Percentiles rank a stretch among this genome's conserved stretches.
Evolutionary conservation across 176 grass and related monocot species (phyloP).

Genomic region (Echinochloa phyllopogon): DNA sequence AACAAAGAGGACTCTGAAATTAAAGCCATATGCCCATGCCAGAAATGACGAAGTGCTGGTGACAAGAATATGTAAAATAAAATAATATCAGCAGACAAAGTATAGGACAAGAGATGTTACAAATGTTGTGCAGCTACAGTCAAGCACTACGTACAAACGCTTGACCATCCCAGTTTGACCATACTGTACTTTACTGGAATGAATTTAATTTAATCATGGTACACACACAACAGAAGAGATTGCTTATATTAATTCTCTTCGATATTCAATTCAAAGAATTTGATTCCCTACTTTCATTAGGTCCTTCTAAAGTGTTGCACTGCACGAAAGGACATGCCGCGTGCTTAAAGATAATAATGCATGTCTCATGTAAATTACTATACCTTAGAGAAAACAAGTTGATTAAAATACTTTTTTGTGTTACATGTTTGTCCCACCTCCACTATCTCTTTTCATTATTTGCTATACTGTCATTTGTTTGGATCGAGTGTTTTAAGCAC

Average conservation of each 20-base stretch:
- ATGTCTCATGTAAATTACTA: background rate
- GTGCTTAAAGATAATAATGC: background rate
- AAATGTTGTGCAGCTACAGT: background rate
- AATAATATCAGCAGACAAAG: background rate
- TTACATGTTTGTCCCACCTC: background rate
- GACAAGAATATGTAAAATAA: background rate
- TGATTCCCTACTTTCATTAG: constrained; percentile 25
- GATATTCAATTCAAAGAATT: background rate
- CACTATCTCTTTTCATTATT: background rate
- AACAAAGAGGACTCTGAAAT: background rate
- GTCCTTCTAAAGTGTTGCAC: constrained; percentile 25
- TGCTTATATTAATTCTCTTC: background rate
- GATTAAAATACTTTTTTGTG: background rate
- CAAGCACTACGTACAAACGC: background rate
- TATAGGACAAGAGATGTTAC: background rate
- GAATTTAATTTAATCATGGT: background rate
- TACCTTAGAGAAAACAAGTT: background rate
- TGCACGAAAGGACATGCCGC: background rate
- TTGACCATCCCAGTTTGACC: background rate
- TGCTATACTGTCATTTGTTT: background rate
- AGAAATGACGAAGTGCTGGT: background rate
- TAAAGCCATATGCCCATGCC: background rate
- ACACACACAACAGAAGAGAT: background rate
- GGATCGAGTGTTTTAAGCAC: too few species aligned
- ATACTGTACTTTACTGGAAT: background rate